Evolutionary conservation across 2,329 filamentous ascomycete species (phyloP).

Genomic region (Aspergillus arachidicola): DNA sequence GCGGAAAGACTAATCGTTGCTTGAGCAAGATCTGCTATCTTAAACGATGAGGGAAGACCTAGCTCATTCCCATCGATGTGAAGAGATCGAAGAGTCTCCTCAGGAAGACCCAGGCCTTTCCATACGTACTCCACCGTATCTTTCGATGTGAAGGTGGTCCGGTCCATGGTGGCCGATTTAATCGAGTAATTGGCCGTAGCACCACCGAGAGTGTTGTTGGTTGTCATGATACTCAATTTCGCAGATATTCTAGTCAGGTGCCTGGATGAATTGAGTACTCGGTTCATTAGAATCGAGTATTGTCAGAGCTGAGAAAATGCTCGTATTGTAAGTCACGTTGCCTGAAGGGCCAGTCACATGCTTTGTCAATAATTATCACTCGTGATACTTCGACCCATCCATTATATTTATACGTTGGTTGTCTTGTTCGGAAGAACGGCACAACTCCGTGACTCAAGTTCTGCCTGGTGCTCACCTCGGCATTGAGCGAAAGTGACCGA

Average conservation of each 20-base stretch:
- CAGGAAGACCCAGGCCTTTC: slow-evolving; percentile 20
- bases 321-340: neutral
- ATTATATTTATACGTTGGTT: neutral
- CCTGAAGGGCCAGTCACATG: neutral
- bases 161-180: neutral
- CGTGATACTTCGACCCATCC: neutral
- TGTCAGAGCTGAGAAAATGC: neutral
- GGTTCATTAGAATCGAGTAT: neutral
- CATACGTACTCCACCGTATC: slow-evolving; percentile 22
- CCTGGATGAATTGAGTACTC: neutral
- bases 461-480: neutral
- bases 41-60: slow-evolving; percentile 55
- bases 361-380: neutral
- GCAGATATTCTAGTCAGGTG: neutral
- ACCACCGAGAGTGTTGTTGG: neutral
- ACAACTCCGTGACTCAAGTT: neutral
- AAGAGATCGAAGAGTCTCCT: slow-evolving; percentile 23
- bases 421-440: neutral
- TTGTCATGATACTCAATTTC: neutral
- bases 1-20: slow-evolving; percentile 55
- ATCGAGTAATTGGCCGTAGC: neutral
- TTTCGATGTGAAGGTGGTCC: slow-evolving; percentile 9
- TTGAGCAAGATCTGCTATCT: slow-evolving; percentile 57
- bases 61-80: slow-evolving; percentile 8
- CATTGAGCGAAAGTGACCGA: neutral